Base-by-base conservation (phyloP, 2,329 filamentous ascomycete genomes). In the Paracamarosporium sp. region DNA sequence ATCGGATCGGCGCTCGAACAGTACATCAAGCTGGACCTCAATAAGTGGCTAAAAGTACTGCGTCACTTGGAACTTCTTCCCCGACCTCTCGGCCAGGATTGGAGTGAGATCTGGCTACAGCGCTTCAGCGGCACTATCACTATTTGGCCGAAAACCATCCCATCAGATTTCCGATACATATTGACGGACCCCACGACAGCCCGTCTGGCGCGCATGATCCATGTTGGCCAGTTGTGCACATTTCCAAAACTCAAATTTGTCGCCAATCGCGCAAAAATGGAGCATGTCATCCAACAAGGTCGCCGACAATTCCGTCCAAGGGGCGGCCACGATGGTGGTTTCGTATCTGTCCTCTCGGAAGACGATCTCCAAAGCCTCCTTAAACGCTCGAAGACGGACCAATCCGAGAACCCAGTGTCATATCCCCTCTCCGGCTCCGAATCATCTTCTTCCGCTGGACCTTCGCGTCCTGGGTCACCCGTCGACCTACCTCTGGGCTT, bases 41-140 rank as follows among this genome's bases (percentile, higher is more conserved):
- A 91, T 69, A 99, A 99, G 81, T 99, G 95, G 93, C 87, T 99
- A 36, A 95, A 95, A 73, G 94, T 99, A 20, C 85, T 98, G 40
- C 89, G 93, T 1, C 93, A 97, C 72, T 85, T 98, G 0, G 95
- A 99, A 76, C 83, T 99, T 4, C 85, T 99, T 0, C 95, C 95
- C 0, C 88, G 95, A 0, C 93, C 92, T 0, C 78, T 98, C 22
- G 94, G 93, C 2, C 94, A 98, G 76, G 95, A 99, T 75, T 99
- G 95, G 95, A 93, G 90, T 57, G 91, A 97, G 77, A 88, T 99
- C 22, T 99, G 94, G 91, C 85, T 99, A 46, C 95, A 99, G 75
- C 88, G 93, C 57, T 99, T 99, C 76, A 90, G 90, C 62, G 95
- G 95, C 27, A 98, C 92, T 9, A 90, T 98, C 62, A 99, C 95